Base-by-base conservation (phyloP, 2,329 filamentous ascomycete species). In the Aspergillaceae sp. region DNA sequence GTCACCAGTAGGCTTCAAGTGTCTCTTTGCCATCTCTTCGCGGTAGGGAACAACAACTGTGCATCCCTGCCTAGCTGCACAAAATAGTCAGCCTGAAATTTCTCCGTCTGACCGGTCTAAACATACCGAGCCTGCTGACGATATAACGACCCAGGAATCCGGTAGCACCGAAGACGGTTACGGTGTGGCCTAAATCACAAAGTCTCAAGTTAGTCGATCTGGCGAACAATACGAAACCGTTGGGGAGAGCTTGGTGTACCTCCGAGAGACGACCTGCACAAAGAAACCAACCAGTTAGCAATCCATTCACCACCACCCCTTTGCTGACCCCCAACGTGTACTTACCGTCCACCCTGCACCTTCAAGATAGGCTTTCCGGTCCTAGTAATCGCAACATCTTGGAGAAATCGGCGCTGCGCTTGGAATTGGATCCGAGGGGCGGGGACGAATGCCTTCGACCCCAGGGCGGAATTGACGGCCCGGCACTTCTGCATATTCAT, bases 1-100 rank as follows among this genome's bases (percentile, higher is more conserved):
- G 70, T 98, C 92, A 71, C 92, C 92, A n/a, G 88, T 78, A 48
- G 95, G 83, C 74, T 97, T 97, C 63, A 98, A 76, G 74, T 97
- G 91, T 58, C 92, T 84, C 79, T 97, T 97, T 58, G 85, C 77
- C 90, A 96, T 97, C 72, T 97, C 92, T 75, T 98, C 92, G 40
- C 92, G 84, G 77, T 82, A 98, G 42, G 92, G 92, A 49, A 97
- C 71, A 49, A 98, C 82, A 36, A 98, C 92, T 35, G 86, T 95
- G 71, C 88, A 94, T 83, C 92, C 92, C 73, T 89, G 82, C 53
- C 87, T 84, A 58, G 92, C 91, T 94, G 61, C 62, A 58, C 42
- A 42, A 53, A 2, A 53, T 27, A 47, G 56, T 69, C 48, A 63
- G 52, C 48, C 40, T 53, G 36, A 40, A 29, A 36, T 54, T 66